These are phyloP conservation scores for Salmacisia buchloeana DNA, from an alignment of 1,284 basidiomycete genomes.

Conservation along the genomic window DNA sequence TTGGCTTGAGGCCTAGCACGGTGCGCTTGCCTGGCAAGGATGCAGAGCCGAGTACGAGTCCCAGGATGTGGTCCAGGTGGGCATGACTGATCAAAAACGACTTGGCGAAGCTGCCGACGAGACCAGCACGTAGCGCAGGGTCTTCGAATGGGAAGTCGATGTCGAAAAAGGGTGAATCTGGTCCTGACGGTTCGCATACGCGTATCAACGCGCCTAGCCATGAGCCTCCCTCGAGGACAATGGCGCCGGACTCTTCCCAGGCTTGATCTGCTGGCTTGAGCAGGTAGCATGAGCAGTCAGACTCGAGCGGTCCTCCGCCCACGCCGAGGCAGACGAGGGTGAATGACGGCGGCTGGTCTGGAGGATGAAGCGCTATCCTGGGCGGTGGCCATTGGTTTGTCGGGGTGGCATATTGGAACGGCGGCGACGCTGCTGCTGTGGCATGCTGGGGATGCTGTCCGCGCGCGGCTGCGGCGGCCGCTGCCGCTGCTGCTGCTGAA, in stretches of 20 bases:
- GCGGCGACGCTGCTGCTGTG: neutral
- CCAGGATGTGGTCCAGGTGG: conserved; percentile 72
- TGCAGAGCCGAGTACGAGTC: conserved; percentile 70
- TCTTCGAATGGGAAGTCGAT: conserved; percentile 30
- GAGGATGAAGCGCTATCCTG: conserved; percentile 10
- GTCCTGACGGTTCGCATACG: conserved; percentile 36
- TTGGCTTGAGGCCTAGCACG: conserved; percentile 62
- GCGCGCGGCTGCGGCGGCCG: neutral
- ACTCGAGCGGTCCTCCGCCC: conserved; percentile 53
- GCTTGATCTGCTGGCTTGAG: conserved; percentile 46
- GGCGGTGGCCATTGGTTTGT: conserved; percentile 6
- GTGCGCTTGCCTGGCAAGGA: conserved; percentile 64
- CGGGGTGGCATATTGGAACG: neutral
- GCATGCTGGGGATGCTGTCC: no score
- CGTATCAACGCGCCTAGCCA: conserved; percentile 42
- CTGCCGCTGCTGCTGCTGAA: neutral
- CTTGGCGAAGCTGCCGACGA: conserved; percentile 39
- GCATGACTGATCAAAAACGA: conserved; percentile 69
- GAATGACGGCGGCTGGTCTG: conserved; percentile 28
- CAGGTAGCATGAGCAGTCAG: conserved; percentile 51
- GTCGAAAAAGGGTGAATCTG: conserved; percentile 34
- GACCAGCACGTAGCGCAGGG: conserved; percentile 31
- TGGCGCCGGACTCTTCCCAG: conserved; percentile 48
- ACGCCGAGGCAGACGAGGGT: conserved; percentile 50
- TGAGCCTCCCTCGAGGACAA: conserved; percentile 21